These are phyloP conservation scores for Tricholoma furcatifolium DNA, from an alignment of 768 basidiomycete genomes.

Conservation along the genomic window DNA sequence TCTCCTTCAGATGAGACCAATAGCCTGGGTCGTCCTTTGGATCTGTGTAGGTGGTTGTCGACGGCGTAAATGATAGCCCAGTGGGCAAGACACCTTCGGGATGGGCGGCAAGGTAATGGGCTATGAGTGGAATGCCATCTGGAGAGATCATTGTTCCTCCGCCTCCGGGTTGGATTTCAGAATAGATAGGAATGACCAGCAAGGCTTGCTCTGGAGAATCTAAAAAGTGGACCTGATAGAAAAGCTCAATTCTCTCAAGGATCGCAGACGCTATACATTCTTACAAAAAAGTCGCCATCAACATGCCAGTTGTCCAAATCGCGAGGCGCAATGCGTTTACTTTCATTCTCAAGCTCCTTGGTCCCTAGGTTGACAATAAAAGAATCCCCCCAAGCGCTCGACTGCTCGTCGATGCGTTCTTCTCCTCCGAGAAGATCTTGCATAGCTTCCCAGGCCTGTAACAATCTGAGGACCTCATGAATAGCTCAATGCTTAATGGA, in stretches of 20 bases:
- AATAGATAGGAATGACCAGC: slow-evolving; percentile 60
- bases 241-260: not conserved
- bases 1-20: slow-evolving; percentile 43
- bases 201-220: slow-evolving; percentile 67
- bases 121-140: slow-evolving; percentile 50
- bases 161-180: slow-evolving; percentile 51
- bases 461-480: not conserved
- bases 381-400: slow-evolving; percentile 52
- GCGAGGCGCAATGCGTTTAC: slow-evolving; percentile 31
- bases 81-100: slow-evolving; percentile 51
- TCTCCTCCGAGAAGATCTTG: slow-evolving; percentile 59
- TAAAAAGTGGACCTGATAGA: slow-evolving; percentile 49
- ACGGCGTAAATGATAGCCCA: slow-evolving; percentile 45
- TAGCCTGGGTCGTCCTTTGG: slow-evolving; percentile 39
- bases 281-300: slow-evolving; percentile 57
- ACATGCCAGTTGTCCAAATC: slow-evolving; percentile 66
- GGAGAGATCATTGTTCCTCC: slow-evolving; percentile 63
- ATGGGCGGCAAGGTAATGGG: slow-evolving; percentile 48
- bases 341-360: slow-evolving; percentile 35
- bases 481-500: not conserved
- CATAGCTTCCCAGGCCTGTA: slow-evolving; percentile 58
- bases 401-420: slow-evolving; percentile 51
- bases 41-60: slow-evolving; percentile 34
- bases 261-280: slow-evolving; percentile 8
- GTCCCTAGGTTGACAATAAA: slow-evolving; percentile 65